phyloP scores from a whole-genome alignment of 805 yeast genomes.

The Wickerhamomyces bisporus region DNA sequence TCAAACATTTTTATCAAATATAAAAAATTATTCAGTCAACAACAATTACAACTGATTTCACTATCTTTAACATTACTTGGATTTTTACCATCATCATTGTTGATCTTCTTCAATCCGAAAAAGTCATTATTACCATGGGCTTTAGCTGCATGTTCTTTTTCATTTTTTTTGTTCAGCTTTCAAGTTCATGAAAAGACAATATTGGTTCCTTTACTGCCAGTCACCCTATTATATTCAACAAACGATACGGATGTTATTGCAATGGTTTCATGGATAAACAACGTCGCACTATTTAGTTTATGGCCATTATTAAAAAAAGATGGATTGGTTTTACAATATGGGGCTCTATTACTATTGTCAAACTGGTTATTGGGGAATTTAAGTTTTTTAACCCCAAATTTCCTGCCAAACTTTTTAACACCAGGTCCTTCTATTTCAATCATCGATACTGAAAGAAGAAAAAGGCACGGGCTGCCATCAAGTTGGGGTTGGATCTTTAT shows the following conservation, averaged over 20 bases:
- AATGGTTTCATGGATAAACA: constrained; percentile 81
- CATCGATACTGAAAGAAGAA: constrained; percentile 27
- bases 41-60: constrained; percentile 56
- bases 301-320: constrained; percentile 85
- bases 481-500: constrained; percentile 43
- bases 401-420: constrained; percentile 34
- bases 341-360: constrained; percentile 52
- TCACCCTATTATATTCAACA: constrained; percentile 54
- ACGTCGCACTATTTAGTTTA: constrained; percentile 77
- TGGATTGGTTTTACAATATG: constrained; percentile 66
- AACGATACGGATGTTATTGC: constrained; percentile 59
- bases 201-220: constrained; percentile 80
- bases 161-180: constrained; percentile 85
- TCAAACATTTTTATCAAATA: constrained; percentile 74
- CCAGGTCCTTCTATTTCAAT: constrained; percentile 40
- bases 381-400: constrained; percentile 44
- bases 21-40: constrained; percentile 44
- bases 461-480: constrained; percentile 44
- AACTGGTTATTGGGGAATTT: constrained; percentile 77
- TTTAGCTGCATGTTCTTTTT: constrained; percentile 76
- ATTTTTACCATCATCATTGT: constrained; percentile 51
- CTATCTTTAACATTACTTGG: constrained; percentile 46
- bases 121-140: constrained; percentile 61
- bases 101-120: constrained; percentile 46
- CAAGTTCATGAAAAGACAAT: constrained; percentile 96